Evolutionary conservation across 2,329 filamentous ascomycete species (phyloP), one percentile per base, ranked within the genome.

Genomic region (Fusarium miscanthi): DNA sequence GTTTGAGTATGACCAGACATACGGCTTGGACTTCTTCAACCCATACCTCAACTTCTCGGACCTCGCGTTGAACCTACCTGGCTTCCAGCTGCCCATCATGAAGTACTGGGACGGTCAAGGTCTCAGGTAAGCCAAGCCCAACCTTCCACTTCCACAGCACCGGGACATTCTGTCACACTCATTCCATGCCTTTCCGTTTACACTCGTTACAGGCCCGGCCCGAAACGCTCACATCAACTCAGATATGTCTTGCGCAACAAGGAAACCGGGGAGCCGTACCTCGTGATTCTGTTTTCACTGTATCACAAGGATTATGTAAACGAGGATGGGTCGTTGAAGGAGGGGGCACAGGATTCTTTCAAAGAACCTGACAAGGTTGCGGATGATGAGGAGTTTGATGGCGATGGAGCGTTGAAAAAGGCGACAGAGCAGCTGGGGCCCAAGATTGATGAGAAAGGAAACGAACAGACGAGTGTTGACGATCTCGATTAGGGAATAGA

Each of bases 171-270:
- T 19, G 54, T 49, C 30, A n/a, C 48, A 41, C 14, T 75, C 66
- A 57, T 65, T 42, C 73, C 65, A 73, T 57, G 63, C 60, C 63
- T 61, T 63, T 56, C 43, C 69, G 51, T 73, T 77, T 73, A 76
- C 76, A 59, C 62, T 66, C 41, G 63, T 64, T 57, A 46, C 63
- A 79, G 80, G 76, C 74, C 78, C 53, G 69, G 67, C 53, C 76
- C 77, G 77, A 87, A 89, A 80, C 93, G 93, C 86, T 92, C 93
- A 85, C 93, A 97, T 84, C 87, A 91, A 75, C 89, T 97, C 84
- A 95, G 95, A 88, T 98, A 98, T 83, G 94, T 97, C 65, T 87
- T 98, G 78, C 95, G 95, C 79, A 93, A 98, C 82, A 90, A 89
- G 68, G 82, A 86, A 27, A 95, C 93, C 1, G 89, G 89, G 52